Evolutionary conservation across 1,139 yeast genomes (phyloP), one percentile per base, ranked within the genome.

Genomic region (Blastobotrys arbuscula): DNA sequence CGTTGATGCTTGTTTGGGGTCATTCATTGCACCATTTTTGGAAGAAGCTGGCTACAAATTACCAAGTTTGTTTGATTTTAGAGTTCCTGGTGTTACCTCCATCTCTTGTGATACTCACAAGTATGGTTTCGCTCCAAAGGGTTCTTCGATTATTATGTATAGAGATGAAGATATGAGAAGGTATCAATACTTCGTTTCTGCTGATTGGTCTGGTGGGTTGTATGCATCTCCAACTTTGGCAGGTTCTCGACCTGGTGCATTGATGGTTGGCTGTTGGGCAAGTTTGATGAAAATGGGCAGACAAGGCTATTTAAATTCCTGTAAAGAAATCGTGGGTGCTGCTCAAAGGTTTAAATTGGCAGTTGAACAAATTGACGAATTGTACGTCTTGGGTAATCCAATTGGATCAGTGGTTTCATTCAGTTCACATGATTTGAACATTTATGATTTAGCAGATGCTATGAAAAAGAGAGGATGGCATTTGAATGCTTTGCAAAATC

Each of bases 241-340:
- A 0, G 98, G 98, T 0, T 87, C 96, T 9, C 79, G 97, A 55
- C 97, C 97, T 0, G 98, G 98, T 47, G 97, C 97, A 0, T 72
- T 92, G 45, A 86, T 89, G 76, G 97, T 85, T 15, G 97, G 97
- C 0, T 90, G 97, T 64, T 92, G 97, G 97, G 95, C 96, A 0
- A 89, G 97, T 0, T 70, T 92, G 73, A 69, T 90, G 45, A 74
- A 76, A 55, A 74, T 89, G 50, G 98, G 98, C 36, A 80, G 77
- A 50, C 77, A 78, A 13, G 97, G 97, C 0, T 92, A 92, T 65
- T 71, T 68, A 8, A 63, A 81, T 52, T 76, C 82, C 2, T 84
- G 96, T 55, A 68, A 66, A 49, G 80, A 78, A 16, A 90, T 92
- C 48, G 82, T 88, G 2, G 62, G 69, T 10, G 78, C 90, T 2